Evolutionary conservation across 2,329 filamentous ascomycete genomes (phyloP).

Genomic region (Podosphaera fusca): DNA sequence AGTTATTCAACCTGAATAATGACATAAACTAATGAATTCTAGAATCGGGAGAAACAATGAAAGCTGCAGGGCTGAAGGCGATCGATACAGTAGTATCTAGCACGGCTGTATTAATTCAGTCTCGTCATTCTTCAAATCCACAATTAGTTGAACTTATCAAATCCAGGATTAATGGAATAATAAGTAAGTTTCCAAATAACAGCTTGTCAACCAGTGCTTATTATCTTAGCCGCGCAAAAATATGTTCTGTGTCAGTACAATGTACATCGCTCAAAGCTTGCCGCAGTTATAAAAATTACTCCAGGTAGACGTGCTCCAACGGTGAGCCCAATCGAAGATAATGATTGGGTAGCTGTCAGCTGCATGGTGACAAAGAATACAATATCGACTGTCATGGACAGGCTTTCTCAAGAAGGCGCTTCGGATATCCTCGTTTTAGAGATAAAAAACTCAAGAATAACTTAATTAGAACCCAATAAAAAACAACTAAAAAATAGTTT

Average conservation of each 20-base stretch:
- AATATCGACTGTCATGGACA: slow-evolving; percentile 17
- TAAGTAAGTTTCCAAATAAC: slow-evolving; percentile 29
- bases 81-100: slow-evolving; percentile 85
- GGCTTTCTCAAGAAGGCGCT: slow-evolving; percentile 15
- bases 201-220: slow-evolving; percentile 3
- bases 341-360: slow-evolving; percentile 21
- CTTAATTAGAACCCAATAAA: slow-evolving; percentile 1
- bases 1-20: background rate
- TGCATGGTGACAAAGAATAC: slow-evolving; percentile 16
- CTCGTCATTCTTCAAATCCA: slow-evolving; percentile 56
- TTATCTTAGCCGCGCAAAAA: slow-evolving; percentile 46
- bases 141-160: slow-evolving; percentile 66
- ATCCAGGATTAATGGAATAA: slow-evolving; percentile 74
- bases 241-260: slow-evolving; percentile 97
- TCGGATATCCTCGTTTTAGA: slow-evolving; percentile 16
- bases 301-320: slow-evolving; percentile 88
- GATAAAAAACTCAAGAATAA: slow-evolving; percentile 16
- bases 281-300: slow-evolving; percentile 50
- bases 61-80: slow-evolving; percentile 74
- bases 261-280: slow-evolving; percentile 46
- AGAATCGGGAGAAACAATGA: slow-evolving; percentile 98
- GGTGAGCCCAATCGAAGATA: slow-evolving; percentile 67
- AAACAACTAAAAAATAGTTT: no score
- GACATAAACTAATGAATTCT: background rate
- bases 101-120: slow-evolving; percentile 79